A percentile compares a stretch with the other conserved stretches of the same genome.
Conservation (phyloP, 345 rosid genomes). For the Melaleuca alternifolia region DNA sequence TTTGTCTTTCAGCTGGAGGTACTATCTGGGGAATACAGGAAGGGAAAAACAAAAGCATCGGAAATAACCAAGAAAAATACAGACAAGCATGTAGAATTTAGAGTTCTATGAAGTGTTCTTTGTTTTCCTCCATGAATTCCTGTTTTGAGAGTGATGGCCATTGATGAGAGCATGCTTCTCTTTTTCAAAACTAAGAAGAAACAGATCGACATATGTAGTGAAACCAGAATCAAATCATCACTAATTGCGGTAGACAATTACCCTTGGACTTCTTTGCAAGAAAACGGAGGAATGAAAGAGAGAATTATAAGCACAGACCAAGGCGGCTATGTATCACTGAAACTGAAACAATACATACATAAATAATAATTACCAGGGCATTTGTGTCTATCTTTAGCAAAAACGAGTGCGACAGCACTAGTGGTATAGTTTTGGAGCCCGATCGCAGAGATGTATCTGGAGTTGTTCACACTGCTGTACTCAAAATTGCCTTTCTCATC, state of each 20-base stretch:
- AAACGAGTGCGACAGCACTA: slow-evolving; percentile 52
- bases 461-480: slow-evolving; percentile 24
- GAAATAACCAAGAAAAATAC: not conserved
- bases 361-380: slow-evolving; percentile 29
- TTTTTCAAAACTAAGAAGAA: not conserved
- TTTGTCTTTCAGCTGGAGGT: not conserved
- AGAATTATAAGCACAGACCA: not conserved
- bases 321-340: not conserved
- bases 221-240: not conserved
- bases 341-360: not conserved
- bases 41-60: not conserved
- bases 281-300: not conserved
- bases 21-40: not conserved
- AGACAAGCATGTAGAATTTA: not conserved
- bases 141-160: not conserved
- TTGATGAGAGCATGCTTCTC: not conserved
- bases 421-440: not conserved
- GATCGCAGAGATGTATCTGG: slow-evolving; percentile 4
- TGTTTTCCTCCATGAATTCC: not conserved
- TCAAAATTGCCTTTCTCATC: slow-evolving; percentile 36
- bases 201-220: not conserved
- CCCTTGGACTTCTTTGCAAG: not conserved
- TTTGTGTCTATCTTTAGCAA: slow-evolving; percentile 60
- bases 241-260: not conserved
- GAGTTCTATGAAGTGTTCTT: not conserved